Evolutionary conservation across 805 yeast genomes (phyloP).

Genomic region (Yarrowia yakushimensis): DNA sequence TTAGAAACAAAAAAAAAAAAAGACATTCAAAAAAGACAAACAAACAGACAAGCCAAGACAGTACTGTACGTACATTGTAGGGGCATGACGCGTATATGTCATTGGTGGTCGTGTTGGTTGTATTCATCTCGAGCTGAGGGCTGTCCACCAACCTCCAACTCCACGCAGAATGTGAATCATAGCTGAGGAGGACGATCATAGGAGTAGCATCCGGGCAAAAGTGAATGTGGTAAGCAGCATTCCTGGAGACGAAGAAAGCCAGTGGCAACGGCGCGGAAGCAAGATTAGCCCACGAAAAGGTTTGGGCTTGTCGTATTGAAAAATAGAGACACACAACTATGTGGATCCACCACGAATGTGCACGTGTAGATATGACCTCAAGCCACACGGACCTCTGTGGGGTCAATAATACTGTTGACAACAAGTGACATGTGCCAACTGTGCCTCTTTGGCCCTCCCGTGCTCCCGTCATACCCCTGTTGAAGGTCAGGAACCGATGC

Average conservation of each 20-base stretch:
- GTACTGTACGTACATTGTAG: too few relatives aligned
- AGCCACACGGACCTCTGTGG: neutral
- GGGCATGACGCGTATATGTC: too few relatives aligned
- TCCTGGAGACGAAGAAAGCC: neutral
- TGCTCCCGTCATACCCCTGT: neutral
- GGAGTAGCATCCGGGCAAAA: neutral
- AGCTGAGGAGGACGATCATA: neutral
- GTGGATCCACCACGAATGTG: neutral
- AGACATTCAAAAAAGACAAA: too few relatives aligned
- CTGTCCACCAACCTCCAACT: too few relatives aligned
- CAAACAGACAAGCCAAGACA: too few relatives aligned
- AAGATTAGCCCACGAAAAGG: neutral
- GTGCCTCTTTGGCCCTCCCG: too few relatives aligned
- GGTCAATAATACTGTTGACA: too few relatives aligned
- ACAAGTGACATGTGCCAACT: too few relatives aligned
- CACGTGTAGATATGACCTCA: neutral
- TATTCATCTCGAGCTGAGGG: too few relatives aligned
- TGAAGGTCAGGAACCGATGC: neutral
- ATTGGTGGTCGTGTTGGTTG: too few relatives aligned
- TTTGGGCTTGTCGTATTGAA: neutral
- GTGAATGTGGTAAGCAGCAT: neutral
- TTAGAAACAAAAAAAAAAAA: too few relatives aligned
- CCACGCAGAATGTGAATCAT: too few relatives aligned
- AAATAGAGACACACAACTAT: neutral
- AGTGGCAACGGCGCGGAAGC: neutral